Evolutionary conservation across 2,329 filamentous ascomycete genomes (phyloP), one percentile per base, ranked within the genome.

Genomic region (Ophiostoma pallidulum): DNA sequence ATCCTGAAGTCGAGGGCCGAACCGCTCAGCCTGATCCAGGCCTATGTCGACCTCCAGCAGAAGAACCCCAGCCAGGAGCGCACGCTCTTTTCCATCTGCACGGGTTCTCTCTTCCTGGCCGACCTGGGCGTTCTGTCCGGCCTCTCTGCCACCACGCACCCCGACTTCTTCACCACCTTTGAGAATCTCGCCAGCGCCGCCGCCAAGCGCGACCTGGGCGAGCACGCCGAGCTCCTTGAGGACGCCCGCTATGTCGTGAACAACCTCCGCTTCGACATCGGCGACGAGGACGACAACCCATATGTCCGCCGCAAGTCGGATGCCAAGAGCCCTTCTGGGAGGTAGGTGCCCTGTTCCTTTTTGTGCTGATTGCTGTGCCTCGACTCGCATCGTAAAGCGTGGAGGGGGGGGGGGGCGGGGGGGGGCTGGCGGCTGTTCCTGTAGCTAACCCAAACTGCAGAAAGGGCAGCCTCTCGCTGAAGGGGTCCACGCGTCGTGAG

Each of bases 191-290:
- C 84, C 72, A 85, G 84, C 64, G 80, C 86, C 54, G 78, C 80
- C 41, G 77, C 84, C 39, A 77, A 78, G 49, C 74, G 80, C 53
- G 80, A 86, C 63, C 71, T 84, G 56, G 76, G 79, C 48, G 83
- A 89, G 69, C 82, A 85, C 60, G 88, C 85, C 58, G 86, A 92
- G 60, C 84, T 92, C 54, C 76, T 91, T 60, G 86, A 92, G 60
- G 82, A 86, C 54, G 74, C 75, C 60, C 77, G 86, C 60, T 94
- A 92, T 62, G 86, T 94, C 18, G 87, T 94, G 64, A 94, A 94
- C 74, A 92, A 94, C 67, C 81, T 89, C 51, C 84, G 87, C 57
- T 94, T 91, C 64, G 86, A 92, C 58, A 72, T 92, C 56, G 83
- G 84, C 51, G 80, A 90, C 60, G 79, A 85, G 60, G 84, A 90